Conservation (phyloP, 2,329 filamentous ascomycete genomes). For the Ilyonectria sp. region DNA sequence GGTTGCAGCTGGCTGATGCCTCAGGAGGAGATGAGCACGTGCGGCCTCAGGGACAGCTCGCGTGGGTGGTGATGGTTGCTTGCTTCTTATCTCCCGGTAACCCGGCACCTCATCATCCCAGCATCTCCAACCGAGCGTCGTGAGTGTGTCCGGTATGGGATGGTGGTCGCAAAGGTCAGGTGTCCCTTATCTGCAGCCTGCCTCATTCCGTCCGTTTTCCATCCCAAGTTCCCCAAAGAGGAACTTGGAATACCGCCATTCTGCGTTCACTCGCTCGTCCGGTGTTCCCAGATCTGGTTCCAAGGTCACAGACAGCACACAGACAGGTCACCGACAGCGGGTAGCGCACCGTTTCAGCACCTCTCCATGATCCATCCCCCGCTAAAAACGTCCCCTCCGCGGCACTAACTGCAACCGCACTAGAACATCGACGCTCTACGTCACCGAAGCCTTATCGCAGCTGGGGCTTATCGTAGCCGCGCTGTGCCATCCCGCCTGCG, state of each 20-base stretch:
- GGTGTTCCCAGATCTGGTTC: no score
- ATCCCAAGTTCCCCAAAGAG: neutral
- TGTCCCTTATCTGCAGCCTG: neutral
- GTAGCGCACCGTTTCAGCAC: slow-evolving; percentile 24
- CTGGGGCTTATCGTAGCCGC: slow-evolving; percentile 48
- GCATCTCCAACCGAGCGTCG: neutral
- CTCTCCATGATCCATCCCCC: neutral
- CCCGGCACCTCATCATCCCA: neutral
- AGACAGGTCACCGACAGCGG: slow-evolving; percentile 9
- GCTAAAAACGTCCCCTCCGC: neutral
- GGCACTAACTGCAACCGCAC: slow-evolving; percentile 13
- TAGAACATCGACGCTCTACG: slow-evolving; percentile 27
- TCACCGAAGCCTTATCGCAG: slow-evolving; percentile 48
- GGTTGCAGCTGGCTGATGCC: neutral
- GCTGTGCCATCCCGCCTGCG: slow-evolving; percentile 28
- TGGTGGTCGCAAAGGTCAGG: neutral
- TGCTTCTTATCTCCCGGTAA: neutral
- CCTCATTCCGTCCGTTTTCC: neutral
- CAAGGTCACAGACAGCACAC: no score
- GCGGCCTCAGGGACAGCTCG: neutral
- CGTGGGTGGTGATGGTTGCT: neutral
- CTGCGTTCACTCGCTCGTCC: neutral
- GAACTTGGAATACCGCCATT: neutral
- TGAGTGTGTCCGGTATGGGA: neutral
- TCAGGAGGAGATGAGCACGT: slow-evolving; percentile 1